These are phyloP conservation scores for Babesia divergens DNA, from an alignment of 169 alveolate species.

Conservation along the genomic window DNA sequence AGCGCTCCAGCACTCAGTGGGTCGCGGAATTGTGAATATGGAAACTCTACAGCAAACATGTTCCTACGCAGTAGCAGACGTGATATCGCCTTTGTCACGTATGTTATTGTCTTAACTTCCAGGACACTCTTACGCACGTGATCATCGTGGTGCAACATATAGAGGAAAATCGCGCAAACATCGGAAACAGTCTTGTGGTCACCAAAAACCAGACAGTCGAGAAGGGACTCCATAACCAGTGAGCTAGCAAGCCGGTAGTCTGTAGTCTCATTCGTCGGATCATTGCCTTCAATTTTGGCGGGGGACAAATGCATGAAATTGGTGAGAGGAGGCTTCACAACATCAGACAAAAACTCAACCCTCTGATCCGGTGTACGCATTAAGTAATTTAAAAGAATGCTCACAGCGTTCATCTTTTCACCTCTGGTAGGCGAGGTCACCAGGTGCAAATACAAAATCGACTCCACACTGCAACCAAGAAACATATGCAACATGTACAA, in stretches of 20 bases:
- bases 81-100: conserved; percentile 47
- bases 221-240: conserved; percentile 16
- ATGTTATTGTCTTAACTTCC: not conserved
- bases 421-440: not conserved
- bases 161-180: conserved; percentile 15
- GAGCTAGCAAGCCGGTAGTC: conserved; percentile 16
- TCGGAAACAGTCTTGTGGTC: conserved; percentile 20
- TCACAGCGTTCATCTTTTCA: conserved; percentile 1
- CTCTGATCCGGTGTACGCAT: not conserved
- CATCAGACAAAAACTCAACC: not conserved
- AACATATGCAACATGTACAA: conserved; percentile 17
- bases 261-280: not conserved
- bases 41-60: not conserved
- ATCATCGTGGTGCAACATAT: conserved; percentile 20
- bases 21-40: not conserved
- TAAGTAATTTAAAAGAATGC: not conserved
- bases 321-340: not conserved
- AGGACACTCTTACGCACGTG: not conserved
- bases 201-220: conserved; percentile 11
- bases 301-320: not conserved
- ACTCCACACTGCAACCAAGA: conserved; percentile 16
- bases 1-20: not conserved
- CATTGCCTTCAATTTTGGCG: not conserved
- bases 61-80: not conserved
- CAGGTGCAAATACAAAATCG: conserved; percentile 26